phyloP scores from a whole-genome alignment of 2,329 filamentous ascomycete species.

The Neonectria sp. region DNA sequence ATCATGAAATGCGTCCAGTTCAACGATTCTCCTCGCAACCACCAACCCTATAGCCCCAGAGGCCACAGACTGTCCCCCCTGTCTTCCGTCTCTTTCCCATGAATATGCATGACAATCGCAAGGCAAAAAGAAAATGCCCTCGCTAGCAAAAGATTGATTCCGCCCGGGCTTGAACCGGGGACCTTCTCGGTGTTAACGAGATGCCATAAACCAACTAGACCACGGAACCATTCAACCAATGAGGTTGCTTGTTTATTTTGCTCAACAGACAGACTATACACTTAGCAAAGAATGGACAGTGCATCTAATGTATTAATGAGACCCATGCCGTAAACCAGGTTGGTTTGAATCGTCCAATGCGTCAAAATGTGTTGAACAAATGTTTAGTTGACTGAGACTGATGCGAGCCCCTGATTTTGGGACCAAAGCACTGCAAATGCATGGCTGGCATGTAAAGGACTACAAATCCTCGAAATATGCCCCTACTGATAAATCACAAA shows the following conservation, averaged over 20 bases:
- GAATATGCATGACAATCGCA: neutral
- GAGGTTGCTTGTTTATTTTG: neutral
- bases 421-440: neutral
- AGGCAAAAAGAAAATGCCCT: neutral
- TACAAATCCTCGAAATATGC: neutral
- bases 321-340: neutral
- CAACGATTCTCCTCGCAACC: neutral
- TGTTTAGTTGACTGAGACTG: no score
- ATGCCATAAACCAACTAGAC: slow-evolving; percentile 45
- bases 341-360: neutral
- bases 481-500: neutral
- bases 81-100: neutral
- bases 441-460: neutral
- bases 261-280: neutral
- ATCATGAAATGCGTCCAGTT: neutral
- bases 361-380: neutral
- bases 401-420: neutral
- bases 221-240: slow-evolving; percentile 38
- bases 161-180: slow-evolving; percentile 43
- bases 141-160: slow-evolving; percentile 35
- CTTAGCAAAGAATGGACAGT: neutral
- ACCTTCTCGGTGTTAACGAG: slow-evolving; percentile 45
- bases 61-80: neutral
- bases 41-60: neutral
- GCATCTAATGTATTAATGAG: neutral